Percentiles rank a stretch among this genome's conserved stretches.
Conservation (phyloP, 345 rosid genomes). For the Gossypioides kirkii region DNA sequence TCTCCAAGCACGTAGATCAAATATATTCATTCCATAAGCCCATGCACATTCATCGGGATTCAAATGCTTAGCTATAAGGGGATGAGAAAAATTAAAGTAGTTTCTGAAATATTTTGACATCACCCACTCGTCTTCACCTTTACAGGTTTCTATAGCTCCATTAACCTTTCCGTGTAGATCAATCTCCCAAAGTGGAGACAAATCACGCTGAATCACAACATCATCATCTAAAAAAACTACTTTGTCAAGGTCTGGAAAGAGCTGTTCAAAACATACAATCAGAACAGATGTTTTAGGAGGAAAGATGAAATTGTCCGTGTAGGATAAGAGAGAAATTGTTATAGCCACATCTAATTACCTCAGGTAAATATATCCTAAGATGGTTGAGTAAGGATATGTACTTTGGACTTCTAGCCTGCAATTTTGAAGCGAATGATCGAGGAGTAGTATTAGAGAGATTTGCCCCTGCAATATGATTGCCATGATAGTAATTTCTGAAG, state of each 20-base stretch:
- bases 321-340: neutral
- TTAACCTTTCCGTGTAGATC: conserved; percentile 89
- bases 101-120: conserved; percentile 93
- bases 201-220: conserved; percentile 84
- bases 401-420: conserved; percentile 98
- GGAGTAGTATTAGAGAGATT: conserved; percentile 81
- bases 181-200: conserved; percentile 88
- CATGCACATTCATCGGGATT: conserved; percentile 95
- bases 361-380: conserved; percentile 93
- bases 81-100: conserved; percentile 98
- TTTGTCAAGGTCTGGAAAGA: conserved; percentile 89
- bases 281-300: conserved; percentile 4
- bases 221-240: conserved; percentile 97
- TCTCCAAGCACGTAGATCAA: conserved; percentile 90
- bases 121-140: conserved; percentile 94
- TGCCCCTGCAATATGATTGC: conserved; percentile 83
- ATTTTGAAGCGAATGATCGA: conserved; percentile 81
- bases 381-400: conserved; percentile 98
- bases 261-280: conserved; percentile 47
- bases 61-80: conserved; percentile 71
- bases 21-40: conserved; percentile 99
- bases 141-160: conserved; percentile 98
- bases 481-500: conserved; percentile 89
- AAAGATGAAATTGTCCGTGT: conserved; percentile 11
- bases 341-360: conserved; percentile 45